Evolutionary conservation across 345 rosid genomes (phyloP), one percentile per base, ranked within the genome.

Genomic region (Hirschfeldia incana): DNA sequence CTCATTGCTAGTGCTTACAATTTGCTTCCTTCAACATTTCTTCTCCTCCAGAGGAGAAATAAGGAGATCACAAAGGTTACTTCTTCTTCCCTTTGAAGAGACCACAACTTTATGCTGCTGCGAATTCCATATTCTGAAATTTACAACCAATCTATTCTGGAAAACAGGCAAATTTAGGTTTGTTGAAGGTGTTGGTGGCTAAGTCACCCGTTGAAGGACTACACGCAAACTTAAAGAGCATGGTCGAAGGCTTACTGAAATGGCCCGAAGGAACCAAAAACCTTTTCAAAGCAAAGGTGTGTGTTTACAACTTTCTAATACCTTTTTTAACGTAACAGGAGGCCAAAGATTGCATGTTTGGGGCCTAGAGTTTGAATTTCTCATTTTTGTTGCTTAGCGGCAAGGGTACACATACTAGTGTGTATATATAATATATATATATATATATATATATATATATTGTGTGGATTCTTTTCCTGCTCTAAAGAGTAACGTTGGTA

Each of bases 231-330:
- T 85, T 93, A 78, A 81, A 83, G 67, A 86, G 88, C 81, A 78
- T 93, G 86, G 97, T 95, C 61, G 94, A 89, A 77, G 94, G 99
- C 78, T 82, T 95, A 85, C 84, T 95, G 71, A 87, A 86, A 84
- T 93, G 96, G 99, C 94, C 90, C 79, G 89, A 87, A 76, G 85
- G 87, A 76, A 83, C 91, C 21, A 95, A 87, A 88, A 91, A 80
- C 81, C 97, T 91, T 81, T 95, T 91, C 74, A 93, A 90, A 82
- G 90, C 98, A 1, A 95, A 95, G 97, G 99, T 95, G 64, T 95
- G 64, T 80, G 81, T 59, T 21, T 58, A 58, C 5, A 3, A 3
- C 62, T 58, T 62, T 67, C 33, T 76, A 15, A 42, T n/a, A 49
- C 59, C 29, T 8, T 60, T 60, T 12, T 76, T 36, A 37, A 17